Conservation (phyloP, 257 asterid species). For the Solanum phureja region DNA sequence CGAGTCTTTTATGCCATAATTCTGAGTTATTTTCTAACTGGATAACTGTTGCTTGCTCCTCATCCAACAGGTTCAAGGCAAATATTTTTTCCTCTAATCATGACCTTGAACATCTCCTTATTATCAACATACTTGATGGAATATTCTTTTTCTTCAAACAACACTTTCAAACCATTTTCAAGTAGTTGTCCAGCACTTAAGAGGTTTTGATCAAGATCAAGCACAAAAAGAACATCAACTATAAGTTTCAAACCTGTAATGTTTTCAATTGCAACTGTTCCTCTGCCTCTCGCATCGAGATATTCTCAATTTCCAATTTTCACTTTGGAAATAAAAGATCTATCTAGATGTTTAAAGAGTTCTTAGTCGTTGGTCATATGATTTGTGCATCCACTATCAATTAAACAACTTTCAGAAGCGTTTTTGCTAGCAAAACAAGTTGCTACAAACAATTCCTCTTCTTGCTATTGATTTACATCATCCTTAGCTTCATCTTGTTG, state of each 20-base stretch:
- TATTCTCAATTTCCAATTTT: neutral
- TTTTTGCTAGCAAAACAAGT: neutral
- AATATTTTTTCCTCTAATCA: neutral
- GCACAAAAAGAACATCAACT: neutral
- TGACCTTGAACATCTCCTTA: neutral
- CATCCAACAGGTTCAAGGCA: neutral
- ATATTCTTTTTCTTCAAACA: neutral
- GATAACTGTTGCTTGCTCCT: neutral
- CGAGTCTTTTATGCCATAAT: neutral
- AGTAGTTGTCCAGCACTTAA: too few relatives aligned
- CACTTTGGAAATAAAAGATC: neutral
- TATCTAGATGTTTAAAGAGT: neutral
- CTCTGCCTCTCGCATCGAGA: neutral
- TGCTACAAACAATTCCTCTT: neutral
- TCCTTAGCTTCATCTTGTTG: neutral
- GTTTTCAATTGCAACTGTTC: neutral
- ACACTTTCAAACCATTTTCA: neutral
- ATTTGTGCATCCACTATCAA: neutral
- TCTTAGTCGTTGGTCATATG: neutral
- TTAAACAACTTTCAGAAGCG: neutral
- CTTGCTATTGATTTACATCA: neutral
- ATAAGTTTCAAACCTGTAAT: neutral
- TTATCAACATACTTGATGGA: neutral
- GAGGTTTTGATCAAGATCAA: too few relatives aligned
- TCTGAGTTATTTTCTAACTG: neutral